phyloP scores from a whole-genome alignment of 108 stramenopile species.

The Mayamaea pseudoterrestris region DNA sequence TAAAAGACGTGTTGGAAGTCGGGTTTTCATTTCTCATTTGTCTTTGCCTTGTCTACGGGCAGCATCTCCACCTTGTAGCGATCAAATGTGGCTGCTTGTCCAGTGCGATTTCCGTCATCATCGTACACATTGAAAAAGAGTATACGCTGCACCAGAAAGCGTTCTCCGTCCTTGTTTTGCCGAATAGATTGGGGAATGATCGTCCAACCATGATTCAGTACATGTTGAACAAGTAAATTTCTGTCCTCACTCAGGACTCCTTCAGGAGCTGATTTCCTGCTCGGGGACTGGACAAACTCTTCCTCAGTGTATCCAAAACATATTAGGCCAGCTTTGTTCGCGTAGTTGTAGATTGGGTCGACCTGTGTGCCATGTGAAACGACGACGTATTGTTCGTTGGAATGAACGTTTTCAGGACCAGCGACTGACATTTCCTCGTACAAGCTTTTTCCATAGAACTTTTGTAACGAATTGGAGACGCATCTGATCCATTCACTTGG shows the following conservation, averaged over 20 bases:
- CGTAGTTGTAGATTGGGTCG: conserved; percentile 19
- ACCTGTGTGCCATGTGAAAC: conserved; percentile 16
- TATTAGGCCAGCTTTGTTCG: conserved; percentile 7
- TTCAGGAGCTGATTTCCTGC: conserved; percentile 12
- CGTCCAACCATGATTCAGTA: not conserved
- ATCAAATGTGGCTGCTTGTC: conserved; percentile 16
- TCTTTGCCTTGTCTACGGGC: no score
- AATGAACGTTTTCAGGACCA: not conserved
- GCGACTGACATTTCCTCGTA: conserved; percentile 1
- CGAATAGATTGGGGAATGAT: not conserved
- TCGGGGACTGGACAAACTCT: conserved; percentile 12
- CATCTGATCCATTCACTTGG: not conserved
- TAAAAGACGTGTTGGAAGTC: no score
- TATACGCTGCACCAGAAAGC: conserved; percentile 6
- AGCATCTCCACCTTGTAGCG: not conserved
- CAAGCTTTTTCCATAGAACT: not conserved
- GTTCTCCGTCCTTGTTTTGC: conserved; percentile 7
- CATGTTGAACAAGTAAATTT: not conserved
- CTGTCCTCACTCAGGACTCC: not conserved
- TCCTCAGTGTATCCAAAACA: conserved; percentile 7
- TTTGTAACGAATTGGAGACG: not conserved
- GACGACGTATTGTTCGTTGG: conserved; percentile 10
- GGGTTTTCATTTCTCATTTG: no score
- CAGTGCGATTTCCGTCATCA: conserved; percentile 11
- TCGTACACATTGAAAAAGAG: conserved; percentile 12